Conservation (phyloP, 306 rosid genomes). For the Cicer chorassanicum region DNA sequence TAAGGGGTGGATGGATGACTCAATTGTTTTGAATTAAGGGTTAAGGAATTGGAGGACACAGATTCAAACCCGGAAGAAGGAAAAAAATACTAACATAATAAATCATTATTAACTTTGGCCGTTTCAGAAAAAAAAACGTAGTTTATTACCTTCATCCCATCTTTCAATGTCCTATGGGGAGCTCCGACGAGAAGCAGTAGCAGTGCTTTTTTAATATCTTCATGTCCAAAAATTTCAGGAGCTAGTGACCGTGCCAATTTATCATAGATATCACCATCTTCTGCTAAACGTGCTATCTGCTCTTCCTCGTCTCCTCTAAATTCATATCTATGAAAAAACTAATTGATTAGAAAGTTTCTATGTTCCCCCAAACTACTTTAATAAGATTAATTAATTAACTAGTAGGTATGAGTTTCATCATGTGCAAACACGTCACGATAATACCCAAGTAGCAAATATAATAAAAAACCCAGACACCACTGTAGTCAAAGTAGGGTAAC, state of each 20-base stretch:
- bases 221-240: constrained; percentile 98
- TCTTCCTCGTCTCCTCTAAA: constrained; percentile 88
- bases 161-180: constrained; percentile 87
- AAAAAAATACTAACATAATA: too few relatives aligned
- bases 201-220: constrained; percentile 88
- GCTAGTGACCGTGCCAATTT: constrained; percentile 87
- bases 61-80: too few relatives aligned
- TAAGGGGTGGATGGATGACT: constrained; percentile 7
- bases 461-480: constrained; percentile 16
- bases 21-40: too few relatives aligned
- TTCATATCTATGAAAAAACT: constrained; percentile 67
- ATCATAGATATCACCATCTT: constrained; percentile 91
- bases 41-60: too few relatives aligned
- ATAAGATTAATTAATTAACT: constrained; percentile 37
- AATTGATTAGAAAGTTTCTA: constrained; percentile 34
- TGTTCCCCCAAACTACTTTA: constrained; percentile 25
- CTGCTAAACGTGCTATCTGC: constrained; percentile 72
- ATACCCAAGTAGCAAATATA: constrained; percentile 24
- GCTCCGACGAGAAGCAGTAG: constrained; percentile 97
- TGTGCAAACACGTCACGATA: constrained; percentile 22
- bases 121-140: background rate
- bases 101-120: too few relatives aligned
- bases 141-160: constrained; percentile 88
- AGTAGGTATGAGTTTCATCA: constrained; percentile 6
- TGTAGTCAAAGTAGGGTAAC: constrained; percentile 8